A percentile compares a stretch with the other conserved stretches of the same genome.
These are phyloP conservation scores for Leishmania lainsoni DNA, from an alignment of 208 protist genomes.

Conservation along the genomic window DNA sequence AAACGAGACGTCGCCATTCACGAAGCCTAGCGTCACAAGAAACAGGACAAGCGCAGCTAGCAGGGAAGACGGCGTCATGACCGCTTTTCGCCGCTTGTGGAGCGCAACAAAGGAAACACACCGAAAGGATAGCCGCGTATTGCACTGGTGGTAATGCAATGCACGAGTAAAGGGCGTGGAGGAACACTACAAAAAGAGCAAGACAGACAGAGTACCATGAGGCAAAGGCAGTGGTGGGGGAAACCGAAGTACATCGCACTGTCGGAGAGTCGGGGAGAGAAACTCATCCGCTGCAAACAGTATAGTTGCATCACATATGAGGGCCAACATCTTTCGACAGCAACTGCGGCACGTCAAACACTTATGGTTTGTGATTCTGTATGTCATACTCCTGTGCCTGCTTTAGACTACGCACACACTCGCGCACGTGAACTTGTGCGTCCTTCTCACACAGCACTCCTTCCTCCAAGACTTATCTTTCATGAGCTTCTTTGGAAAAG, in stretches of 20 bases:
- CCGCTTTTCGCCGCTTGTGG: no score
- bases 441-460: background rate
- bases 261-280: background rate
- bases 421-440: no score
- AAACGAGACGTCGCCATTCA: conserved; percentile 27
- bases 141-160: background rate
- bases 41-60: conserved; percentile 1
- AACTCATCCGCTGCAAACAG: background rate
- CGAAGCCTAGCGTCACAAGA: background rate
- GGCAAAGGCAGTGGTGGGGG: background rate
- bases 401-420: background rate
- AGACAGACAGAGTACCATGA: background rate
- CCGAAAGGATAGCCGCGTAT: background rate
- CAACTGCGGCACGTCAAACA: no score
- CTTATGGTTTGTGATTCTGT: background rate
- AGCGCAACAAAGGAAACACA: background rate
- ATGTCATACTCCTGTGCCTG: background rate
- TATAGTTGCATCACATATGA: background rate
- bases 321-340: background rate
- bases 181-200: background rate
- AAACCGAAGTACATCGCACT: background rate
- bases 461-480: background rate
- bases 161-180: background rate
- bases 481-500: background rate
- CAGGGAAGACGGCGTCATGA: background rate